Percentiles rank a stretch among this genome's conserved stretches.
Evolutionary conservation across 2,329 filamentous ascomycete species (phyloP).

Genomic region (Diaporthe vaccinii): DNA sequence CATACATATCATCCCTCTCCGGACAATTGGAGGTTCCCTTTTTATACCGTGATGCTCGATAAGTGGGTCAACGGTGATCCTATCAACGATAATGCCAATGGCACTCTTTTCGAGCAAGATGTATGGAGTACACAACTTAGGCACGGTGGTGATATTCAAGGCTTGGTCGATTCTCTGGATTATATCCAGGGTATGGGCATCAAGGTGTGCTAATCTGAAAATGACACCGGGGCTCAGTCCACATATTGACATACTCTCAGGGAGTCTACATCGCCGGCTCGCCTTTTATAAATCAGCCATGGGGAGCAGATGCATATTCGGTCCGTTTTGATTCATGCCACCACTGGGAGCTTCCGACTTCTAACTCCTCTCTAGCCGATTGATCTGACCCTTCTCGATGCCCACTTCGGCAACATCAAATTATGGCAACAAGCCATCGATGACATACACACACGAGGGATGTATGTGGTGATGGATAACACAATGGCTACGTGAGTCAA

Average conservation of each 20-base stretch:
- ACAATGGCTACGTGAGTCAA: slow-evolving; percentile 70
- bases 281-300: slow-evolving; percentile 72
- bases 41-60: slow-evolving; percentile 75
- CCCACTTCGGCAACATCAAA: slow-evolving; percentile 70
- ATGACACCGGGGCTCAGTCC: background rate
- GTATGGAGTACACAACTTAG: slow-evolving; percentile 71
- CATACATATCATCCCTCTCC: slow-evolving; percentile 69
- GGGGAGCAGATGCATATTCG: slow-evolving; percentile 70
- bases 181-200: slow-evolving; percentile 76
- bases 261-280: slow-evolving; percentile 73
- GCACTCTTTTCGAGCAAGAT: slow-evolving; percentile 73
- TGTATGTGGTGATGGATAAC: slow-evolving; percentile 76
- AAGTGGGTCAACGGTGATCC: slow-evolving; percentile 76
- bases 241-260: slow-evolving; percentile 47
- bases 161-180: slow-evolving; percentile 71
- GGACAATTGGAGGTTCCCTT: slow-evolving; percentile 73
- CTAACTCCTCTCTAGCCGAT: slow-evolving; percentile 54
- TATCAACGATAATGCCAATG: slow-evolving; percentile 73
- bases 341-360: background rate
- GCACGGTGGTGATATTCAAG: slow-evolving; percentile 71
- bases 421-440: slow-evolving; percentile 68
- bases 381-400: slow-evolving; percentile 73
- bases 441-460: slow-evolving; percentile 71
- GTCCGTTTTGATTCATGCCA: slow-evolving; percentile 39
- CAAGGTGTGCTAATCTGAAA: slow-evolving; percentile 56